Conservation (phyloP, 139 green algal genomes). For the Chlamydomonas applanata region DNA sequence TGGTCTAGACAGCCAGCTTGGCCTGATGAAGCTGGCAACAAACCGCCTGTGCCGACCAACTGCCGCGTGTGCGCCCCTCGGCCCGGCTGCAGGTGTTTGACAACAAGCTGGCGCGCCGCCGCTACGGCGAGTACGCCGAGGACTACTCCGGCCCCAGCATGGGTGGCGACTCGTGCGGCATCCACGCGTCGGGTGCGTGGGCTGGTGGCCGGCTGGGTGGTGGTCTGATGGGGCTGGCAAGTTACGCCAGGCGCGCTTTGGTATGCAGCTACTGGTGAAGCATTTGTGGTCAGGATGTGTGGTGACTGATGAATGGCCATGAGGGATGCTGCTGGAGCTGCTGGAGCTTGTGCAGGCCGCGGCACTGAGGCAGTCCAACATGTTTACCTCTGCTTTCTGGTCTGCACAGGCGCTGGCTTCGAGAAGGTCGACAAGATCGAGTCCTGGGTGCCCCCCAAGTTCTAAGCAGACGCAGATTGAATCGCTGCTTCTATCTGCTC, state of each 20-base stretch:
- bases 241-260: too few relatives aligned
- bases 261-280: too few relatives aligned
- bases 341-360: too few relatives aligned
- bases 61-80: conserved; percentile 33
- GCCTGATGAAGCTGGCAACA: too few relatives aligned
- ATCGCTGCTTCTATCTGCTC: too few relatives aligned
- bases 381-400: too few relatives aligned
- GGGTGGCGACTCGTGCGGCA: conserved; percentile 51
- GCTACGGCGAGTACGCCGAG: conserved; percentile 41
- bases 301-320: too few relatives aligned
- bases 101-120: conserved; percentile 55
- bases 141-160: background rate
- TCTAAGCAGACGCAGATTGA: conserved; percentile 17
- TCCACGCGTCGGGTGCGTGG: conserved; percentile 63
- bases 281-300: too few relatives aligned
- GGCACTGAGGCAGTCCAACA: too few relatives aligned
- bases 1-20: background rate
- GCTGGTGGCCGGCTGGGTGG: conserved; percentile 1
- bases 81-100: conserved; percentile 24
- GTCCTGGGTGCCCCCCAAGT: conserved; percentile 42
- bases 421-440: conserved; percentile 52
- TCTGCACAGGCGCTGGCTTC: conserved; percentile 35
- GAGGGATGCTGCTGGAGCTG: too few relatives aligned
- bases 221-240: too few relatives aligned
- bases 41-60: too few relatives aligned